A percentile compares a stretch with the other conserved stretches of the same genome.
phyloP scores from a whole-genome alignment of 768 basidiomycete species.

The Termitomyces sp. region DNA sequence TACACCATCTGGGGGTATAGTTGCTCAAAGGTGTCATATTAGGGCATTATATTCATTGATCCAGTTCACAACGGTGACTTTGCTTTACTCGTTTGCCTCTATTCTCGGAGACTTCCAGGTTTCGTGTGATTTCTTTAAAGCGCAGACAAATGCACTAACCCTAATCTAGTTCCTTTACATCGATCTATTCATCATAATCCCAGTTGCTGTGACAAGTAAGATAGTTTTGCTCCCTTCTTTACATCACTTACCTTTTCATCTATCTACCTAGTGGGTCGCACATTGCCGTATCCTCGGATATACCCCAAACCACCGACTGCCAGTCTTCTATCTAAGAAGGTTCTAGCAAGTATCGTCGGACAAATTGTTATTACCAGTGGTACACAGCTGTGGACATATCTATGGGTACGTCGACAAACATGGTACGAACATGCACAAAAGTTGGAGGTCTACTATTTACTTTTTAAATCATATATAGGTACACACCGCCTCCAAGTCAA shows the following conservation, averaged over 20 bases:
- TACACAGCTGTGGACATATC: slow-evolving; percentile 82
- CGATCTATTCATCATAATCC: slow-evolving; percentile 96
- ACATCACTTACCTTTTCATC: neutral
- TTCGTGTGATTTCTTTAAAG: neutral
- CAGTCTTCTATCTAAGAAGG: slow-evolving; percentile 92
- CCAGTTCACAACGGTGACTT: slow-evolving; percentile 96
- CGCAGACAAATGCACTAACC: slow-evolving; percentile 8
- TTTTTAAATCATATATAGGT: slow-evolving; percentile 43
- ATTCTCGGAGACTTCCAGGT: slow-evolving; percentile 97
- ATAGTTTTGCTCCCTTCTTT: slow-evolving; percentile 4
- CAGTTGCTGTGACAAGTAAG: slow-evolving; percentile 94
- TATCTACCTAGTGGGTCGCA: slow-evolving; percentile 79
- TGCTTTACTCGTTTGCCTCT: slow-evolving; percentile 94
- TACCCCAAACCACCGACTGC: slow-evolving; percentile 91
- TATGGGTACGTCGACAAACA: slow-evolving; percentile 80
- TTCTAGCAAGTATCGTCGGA: slow-evolving; percentile 87
- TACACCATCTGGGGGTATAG: neutral
- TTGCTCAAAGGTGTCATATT: slow-evolving; percentile 11
- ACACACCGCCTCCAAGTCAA: slow-evolving; percentile 56
- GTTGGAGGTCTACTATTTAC: neutral
- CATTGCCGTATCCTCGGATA: slow-evolving; percentile 82
- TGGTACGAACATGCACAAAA: slow-evolving; percentile 52
- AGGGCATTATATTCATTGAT: slow-evolving; percentile 99
- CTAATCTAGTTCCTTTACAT: slow-evolving; percentile 84
- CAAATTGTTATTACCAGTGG: slow-evolving; percentile 84